These are phyloP conservation scores for Aspergillus carlsbadensis DNA, from an alignment of 495 filamentous ascomycete species.

Conservation along the genomic window DNA sequence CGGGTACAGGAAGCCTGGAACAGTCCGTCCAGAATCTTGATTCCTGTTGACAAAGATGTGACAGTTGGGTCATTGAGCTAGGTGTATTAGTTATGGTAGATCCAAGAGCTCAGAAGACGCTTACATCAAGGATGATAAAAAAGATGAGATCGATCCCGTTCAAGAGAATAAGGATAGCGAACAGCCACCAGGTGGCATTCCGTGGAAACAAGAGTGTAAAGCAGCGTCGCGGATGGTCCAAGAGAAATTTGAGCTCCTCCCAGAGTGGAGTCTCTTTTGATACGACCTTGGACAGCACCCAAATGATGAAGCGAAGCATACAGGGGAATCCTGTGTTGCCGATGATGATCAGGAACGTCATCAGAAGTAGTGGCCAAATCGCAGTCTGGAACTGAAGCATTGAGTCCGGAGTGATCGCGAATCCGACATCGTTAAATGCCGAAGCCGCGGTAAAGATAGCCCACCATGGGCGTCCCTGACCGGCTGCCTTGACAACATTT, in stretches of 20 bases:
- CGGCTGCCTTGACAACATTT: slow-evolving; percentile 56
- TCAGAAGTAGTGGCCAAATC: slow-evolving; percentile 68
- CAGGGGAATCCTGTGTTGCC: slow-evolving; percentile 95
- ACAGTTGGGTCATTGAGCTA: slow-evolving; percentile 69
- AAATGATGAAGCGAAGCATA: slow-evolving; percentile 88
- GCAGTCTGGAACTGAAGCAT: slow-evolving; percentile 84
- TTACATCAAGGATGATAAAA: slow-evolving; percentile 85
- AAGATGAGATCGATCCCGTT: slow-evolving; percentile 84
- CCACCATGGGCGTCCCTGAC: slow-evolving; percentile 79
- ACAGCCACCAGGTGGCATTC: slow-evolving; percentile 93
- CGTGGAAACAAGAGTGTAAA: slow-evolving; percentile 91
- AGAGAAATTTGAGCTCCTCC: slow-evolving; percentile 85
- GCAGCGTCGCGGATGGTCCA: slow-evolving; percentile 92
- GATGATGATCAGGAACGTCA: slow-evolving; percentile 81
- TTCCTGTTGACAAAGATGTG: slow-evolving; percentile 58
- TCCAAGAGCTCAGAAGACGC: slow-evolving; percentile 26
- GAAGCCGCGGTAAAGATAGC: slow-evolving; percentile 82
- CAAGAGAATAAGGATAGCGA: slow-evolving; percentile 76
- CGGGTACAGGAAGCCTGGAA: slow-evolving; percentile 87
- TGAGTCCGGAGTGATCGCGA: slow-evolving; percentile 85
- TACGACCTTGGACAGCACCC: slow-evolving; percentile 61
- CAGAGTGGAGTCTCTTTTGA: slow-evolving; percentile 64
- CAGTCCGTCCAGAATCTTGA: slow-evolving; percentile 75
- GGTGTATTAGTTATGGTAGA: background rate
- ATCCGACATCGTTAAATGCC: slow-evolving; percentile 86